Base-by-base conservation (phyloP, 2,329 filamentous ascomycete species). In the Exophiala bonariae region DNA sequence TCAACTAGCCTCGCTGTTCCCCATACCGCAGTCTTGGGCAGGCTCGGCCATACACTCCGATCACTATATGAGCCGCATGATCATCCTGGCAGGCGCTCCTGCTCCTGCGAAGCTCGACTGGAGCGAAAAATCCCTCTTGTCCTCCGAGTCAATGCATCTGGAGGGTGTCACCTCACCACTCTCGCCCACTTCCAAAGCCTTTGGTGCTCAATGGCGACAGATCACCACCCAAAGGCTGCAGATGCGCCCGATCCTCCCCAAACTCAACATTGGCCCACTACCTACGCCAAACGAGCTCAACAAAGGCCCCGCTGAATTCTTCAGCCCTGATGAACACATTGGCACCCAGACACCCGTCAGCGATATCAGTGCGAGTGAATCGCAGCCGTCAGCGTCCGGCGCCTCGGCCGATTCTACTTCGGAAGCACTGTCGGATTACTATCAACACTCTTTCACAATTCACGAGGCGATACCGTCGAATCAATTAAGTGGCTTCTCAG, bases 371-470 rank as follows among this genome's bases (percentile, higher is more conserved):
- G 46, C 49, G 10, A 37, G 50, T 28, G 54, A 59, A 23, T 58
- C 57, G 9, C 46, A 56, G 34, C 57, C 56, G 3, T 57, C 55
- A 8, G 53, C 47, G 6, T 44, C 36, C 9, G 55, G 50, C 6
- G 39, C 19, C 2, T 55, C 53, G 10, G 36, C 42, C 5, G 14
- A 65, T n/a, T 54, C 55, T 6, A 51, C 53, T 11, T 50, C 55
- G 68, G 71, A 72, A 7, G 63, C 62, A 3, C 66, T 84, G 3
- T 78, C 80, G 3, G 77, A 83, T 47, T 95, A 93, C 64, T 87
- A 89, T 59, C 81, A 93, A 54, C 82, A 92, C 59, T 93, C 89
- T 0, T 77, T 95, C 39, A 79, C 82, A 2, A 70, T 85, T 11
- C 82, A 95, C 62, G 77, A 87, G 53, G 79, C 82, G 11, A 66